phyloP scores from a whole-genome alignment of 352 stramenopile genomes.

The Stramenopiles sp. region DNA sequence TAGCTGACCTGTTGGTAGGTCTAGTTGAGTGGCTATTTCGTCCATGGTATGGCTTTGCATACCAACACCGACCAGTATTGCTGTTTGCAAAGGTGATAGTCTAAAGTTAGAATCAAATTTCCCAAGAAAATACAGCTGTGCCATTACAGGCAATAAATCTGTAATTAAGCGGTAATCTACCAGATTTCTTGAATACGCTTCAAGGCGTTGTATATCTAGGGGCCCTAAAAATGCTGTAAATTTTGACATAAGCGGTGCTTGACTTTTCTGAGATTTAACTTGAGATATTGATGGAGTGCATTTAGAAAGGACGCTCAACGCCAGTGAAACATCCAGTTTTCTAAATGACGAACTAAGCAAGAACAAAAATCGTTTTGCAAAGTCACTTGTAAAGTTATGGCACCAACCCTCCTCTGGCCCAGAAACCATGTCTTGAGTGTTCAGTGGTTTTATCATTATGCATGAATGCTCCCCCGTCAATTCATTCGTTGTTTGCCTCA shows the following conservation, averaged over 20 bases:
- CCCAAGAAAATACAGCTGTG: constrained; percentile 83
- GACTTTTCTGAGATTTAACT: too few species aligned
- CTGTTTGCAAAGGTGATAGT: constrained; percentile 81
- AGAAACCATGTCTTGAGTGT: constrained; percentile 47
- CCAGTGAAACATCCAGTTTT: constrained; percentile 61
- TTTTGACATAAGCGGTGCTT: too few species aligned
- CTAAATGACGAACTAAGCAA: constrained; percentile 78
- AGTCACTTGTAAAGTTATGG: constrained; percentile 76
- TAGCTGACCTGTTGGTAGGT: constrained; percentile 79
- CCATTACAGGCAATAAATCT: constrained; percentile 80
- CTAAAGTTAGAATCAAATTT: constrained; percentile 65
- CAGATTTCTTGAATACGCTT: constrained; percentile 92
- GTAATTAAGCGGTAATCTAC: constrained; percentile 98
- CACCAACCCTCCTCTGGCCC: constrained; percentile 67
- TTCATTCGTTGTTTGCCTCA: constrained; percentile 96
- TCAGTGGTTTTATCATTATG: constrained; percentile 61
- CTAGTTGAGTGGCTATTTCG: constrained; percentile 69
- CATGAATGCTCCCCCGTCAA: constrained; percentile 93
- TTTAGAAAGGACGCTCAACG: constrained; percentile 66
- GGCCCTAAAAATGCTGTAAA: constrained; percentile 75
- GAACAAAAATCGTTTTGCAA: constrained; percentile 69
- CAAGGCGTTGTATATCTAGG: constrained; percentile 91
- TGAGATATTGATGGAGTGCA: constrained; percentile 26
- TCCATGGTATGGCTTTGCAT: constrained; percentile 74
- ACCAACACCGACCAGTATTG: constrained; percentile 74